Base-by-base conservation (phyloP, 768 basidiomycete species). In the Aureoboletus auriporus region DNA sequence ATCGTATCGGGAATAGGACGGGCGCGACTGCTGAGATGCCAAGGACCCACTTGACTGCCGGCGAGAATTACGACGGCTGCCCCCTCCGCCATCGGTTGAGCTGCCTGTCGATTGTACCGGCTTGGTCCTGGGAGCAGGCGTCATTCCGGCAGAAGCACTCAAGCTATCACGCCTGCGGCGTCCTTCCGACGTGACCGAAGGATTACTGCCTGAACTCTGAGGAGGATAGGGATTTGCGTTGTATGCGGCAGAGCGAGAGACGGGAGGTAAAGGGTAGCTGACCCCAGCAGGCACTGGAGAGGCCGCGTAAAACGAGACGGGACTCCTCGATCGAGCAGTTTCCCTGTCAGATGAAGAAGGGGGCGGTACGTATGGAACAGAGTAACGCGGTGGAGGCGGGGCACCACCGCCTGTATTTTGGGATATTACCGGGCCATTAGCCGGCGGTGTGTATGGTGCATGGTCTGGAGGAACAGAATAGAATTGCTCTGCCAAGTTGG, bases 181-280 rank as follows among this genome's bases (percentile, higher is more conserved):
- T 2, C 57, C 53, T 5, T 68, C 67, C 5, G 54, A 50, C 34
- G 66, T 58, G 17, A 46, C 47, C 14, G 66, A 56, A 6, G 54
- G 41, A 16, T 62, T 62, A 23, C 54, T 54, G 1, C 41, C 37
- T 0, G 43, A 44, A 9, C 37, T 41, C 16, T 50, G 48, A 37
- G 46, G 20, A 42, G 20, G 20, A 23, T 52, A 26, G 5, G 39
- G 1, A 8, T 38, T 35, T 12, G 36, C 46, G 3, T 40, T 51
- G 43, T 51, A 60, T 5, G 46, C 13, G n/a, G 56, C 53, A 0
- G 59, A 57, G 20, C 65, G 66, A 14, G 60, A 53, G 37, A 67
- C 45, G 12, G 65, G 67, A 30, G 65, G 65, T 1, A 47, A 58
- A 7, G 65, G 62, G 28, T 67, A 67, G 3, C 53, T 52, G 34